Evolutionary conservation across 345 rosid species (phyloP), one percentile per base, ranked within the genome.

Genomic region (Euphorbia pulcherrima): DNA sequence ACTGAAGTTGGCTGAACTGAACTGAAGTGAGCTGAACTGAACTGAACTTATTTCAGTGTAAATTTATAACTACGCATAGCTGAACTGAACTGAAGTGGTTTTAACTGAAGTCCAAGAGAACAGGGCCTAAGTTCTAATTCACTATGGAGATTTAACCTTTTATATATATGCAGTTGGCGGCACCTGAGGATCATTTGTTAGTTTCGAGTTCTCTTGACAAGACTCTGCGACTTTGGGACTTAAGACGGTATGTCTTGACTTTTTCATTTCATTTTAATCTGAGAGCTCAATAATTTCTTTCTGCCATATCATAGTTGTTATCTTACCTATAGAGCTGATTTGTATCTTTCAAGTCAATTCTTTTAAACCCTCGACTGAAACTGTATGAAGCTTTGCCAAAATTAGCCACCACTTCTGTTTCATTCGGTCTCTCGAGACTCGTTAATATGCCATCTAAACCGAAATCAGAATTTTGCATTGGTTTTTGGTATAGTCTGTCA

Each of bases 131-230:
- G n/a, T n/a, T n/a, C n/a, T n/a, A n/a, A n/a, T n/a, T n/a, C n/a
- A n/a, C n/a, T n/a, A n/a, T n/a, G n/a, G n/a, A n/a, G n/a, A n/a
- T n/a, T n/a, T n/a, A n/a, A n/a, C n/a, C n/a, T n/a, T 30, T 48
- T 73, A 55, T 33, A 26, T 71, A 46, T 69, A 24, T 79, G 80
- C 89, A 92, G 96, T 78, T 92, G 83, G 86, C 88, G 71, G 86
- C 92, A 66, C 85, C 86, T 8, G 92, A 88, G 78, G 84, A 85
- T 68, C 88, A 92, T 83, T 74, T 84, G 74, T 92, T 92, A 78
- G 89, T 92, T 72, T 90, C 98, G 64, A 92, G 98, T 86, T 92
- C 97, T 70, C 90, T 85, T 55, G 98, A 90, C 76, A 81, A 68
- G 74, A 87, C 90, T 59, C 65, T 92, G 78, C 82, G 84, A 37